phyloP scores from a whole-genome alignment of 352 stramenopile genomes.

The Phytophthora sp. region DNA sequence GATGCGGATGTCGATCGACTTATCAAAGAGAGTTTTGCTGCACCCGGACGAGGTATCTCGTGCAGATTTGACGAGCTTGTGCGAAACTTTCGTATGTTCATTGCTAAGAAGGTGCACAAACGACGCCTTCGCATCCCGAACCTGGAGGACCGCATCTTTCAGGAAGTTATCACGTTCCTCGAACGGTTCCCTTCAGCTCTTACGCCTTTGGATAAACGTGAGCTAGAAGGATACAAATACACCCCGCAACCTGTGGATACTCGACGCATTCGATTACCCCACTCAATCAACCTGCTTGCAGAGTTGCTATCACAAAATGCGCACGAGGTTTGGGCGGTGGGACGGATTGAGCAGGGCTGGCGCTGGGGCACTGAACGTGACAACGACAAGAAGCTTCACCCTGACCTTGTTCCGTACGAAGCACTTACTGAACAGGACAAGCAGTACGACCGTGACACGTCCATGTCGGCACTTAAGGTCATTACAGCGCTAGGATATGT shows the following conservation, averaged over 20 bases:
- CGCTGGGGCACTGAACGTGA: slow-evolving; percentile 65
- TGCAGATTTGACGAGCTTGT: slow-evolving; percentile 85
- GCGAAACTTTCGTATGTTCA: slow-evolving; percentile 83
- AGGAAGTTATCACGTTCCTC: slow-evolving; percentile 78
- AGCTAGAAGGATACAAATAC: slow-evolving; percentile 85
- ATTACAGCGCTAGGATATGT: slow-evolving; percentile 80
- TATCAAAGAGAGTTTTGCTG: slow-evolving; percentile 64
- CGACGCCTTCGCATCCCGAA: slow-evolving; percentile 59
- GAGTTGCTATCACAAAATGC: slow-evolving; percentile 80
- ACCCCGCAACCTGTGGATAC: slow-evolving; percentile 69
- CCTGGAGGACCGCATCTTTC: slow-evolving; percentile 71
- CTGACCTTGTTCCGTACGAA: slow-evolving; percentile 77
- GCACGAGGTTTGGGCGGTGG: slow-evolving; percentile 83
- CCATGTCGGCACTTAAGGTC: slow-evolving; percentile 78
- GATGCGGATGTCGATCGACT: slow-evolving; percentile 72
- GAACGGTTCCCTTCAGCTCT: slow-evolving; percentile 76
- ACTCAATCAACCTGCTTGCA: slow-evolving; percentile 62
- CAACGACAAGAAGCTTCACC: slow-evolving; percentile 73
- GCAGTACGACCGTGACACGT: slow-evolving; percentile 84
- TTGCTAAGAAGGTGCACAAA: slow-evolving; percentile 78
- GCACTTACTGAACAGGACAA: slow-evolving; percentile 77
- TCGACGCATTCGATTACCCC: slow-evolving; percentile 62
- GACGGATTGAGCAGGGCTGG: slow-evolving; percentile 73
- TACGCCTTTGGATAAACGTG: slow-evolving; percentile 74
- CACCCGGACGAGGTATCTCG: slow-evolving; percentile 68